Conservation (phyloP, 1,284 basidiomycete species). For the Xerocomus minutiporus region DNA sequence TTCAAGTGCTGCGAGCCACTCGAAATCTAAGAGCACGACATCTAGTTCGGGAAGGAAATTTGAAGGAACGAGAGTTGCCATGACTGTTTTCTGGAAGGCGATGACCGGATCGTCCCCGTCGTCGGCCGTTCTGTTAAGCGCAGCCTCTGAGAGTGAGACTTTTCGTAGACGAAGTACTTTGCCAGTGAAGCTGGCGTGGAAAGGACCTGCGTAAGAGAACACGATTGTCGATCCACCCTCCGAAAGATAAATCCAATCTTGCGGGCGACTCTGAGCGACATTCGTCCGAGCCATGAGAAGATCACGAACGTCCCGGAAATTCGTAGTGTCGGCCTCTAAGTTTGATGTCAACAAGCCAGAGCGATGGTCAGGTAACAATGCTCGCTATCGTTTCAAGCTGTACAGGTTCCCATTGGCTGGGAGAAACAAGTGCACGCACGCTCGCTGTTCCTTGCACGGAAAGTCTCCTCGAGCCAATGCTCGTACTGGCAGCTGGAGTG, state of each 20-base stretch:
- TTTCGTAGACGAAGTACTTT: slow-evolving; percentile 78
- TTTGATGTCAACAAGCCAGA: too few species aligned
- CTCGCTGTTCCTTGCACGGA: too few species aligned
- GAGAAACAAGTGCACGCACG: too few species aligned
- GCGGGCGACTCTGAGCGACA: slow-evolving; percentile 41
- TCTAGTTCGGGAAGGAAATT: slow-evolving; percentile 55
- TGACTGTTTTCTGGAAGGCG: slow-evolving; percentile 58
- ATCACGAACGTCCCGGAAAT: background rate
- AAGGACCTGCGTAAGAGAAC: slow-evolving; percentile 69
- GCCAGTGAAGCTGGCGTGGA: slow-evolving; percentile 47
- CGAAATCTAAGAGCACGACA: slow-evolving; percentile 46
- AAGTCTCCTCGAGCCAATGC: too few species aligned
- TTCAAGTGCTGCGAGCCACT: slow-evolving; percentile 61
- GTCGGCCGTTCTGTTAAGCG: background rate
- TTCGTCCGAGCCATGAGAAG: slow-evolving; percentile 11
- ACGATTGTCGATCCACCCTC: slow-evolving; percentile 90
- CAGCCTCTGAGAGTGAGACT: slow-evolving; percentile 13
- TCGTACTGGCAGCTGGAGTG: too few species aligned
- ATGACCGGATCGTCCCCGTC: slow-evolving; percentile 54
- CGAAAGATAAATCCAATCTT: slow-evolving; percentile 78
- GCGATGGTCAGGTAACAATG: too few species aligned
- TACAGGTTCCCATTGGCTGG: too few species aligned
- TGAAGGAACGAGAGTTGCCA: slow-evolving; percentile 55
- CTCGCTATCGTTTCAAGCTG: too few species aligned
- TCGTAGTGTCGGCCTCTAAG: background rate